A percentile compares a stretch with the other conserved stretches of the same genome.
Evolutionary conservation across 2,329 filamentous ascomycete genomes (phyloP).

Genomic region (Seiridium unicorne): DNA sequence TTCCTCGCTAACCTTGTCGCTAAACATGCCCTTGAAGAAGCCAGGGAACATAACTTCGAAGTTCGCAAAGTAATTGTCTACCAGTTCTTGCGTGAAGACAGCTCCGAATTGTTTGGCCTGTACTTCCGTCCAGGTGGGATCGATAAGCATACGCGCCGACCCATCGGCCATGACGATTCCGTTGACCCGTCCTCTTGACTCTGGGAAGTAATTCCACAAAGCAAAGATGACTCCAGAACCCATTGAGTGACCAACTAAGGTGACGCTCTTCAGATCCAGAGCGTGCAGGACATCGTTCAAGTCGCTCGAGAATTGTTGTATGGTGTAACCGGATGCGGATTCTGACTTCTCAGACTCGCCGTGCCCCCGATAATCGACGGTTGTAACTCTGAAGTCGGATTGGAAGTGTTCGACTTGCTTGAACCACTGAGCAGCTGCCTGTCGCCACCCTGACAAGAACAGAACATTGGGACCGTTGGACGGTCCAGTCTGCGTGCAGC

Average conservation of each 20-base stretch:
- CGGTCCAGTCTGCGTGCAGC: constrained; percentile 24
- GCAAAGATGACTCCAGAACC: constrained; percentile 30
- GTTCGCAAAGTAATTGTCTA: neutral
- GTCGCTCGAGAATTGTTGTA: neutral
- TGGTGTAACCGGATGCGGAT: constrained; percentile 14
- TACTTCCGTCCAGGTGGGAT: constrained; percentile 26
- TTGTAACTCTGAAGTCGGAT: constrained; percentile 26
- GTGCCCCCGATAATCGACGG: constrained; percentile 31
- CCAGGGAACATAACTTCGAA: constrained; percentile 16
- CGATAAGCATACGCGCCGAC: constrained; percentile 18
- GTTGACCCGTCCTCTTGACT: constrained; percentile 15
- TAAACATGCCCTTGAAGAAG: constrained; percentile 23
- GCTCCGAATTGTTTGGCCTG: constrained; percentile 17
- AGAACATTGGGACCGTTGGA: constrained; percentile 22
- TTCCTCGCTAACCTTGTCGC: constrained; percentile 13
- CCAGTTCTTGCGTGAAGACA: constrained; percentile 14
- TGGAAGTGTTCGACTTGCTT: constrained; percentile 28
- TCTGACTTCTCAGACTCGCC: constrained; percentile 30
- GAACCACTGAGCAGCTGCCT: constrained; percentile 28
- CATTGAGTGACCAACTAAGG: constrained; percentile 33
- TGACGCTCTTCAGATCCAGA: constrained; percentile 27
- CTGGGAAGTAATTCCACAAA: constrained; percentile 28
- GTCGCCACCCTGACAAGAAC: constrained; percentile 30
- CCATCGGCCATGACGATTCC: constrained; percentile 30
- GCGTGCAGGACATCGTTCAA: constrained; percentile 15